Base-by-base conservation (phyloP, 208 protist genomes). In the Leishmania lainsoni region DNA sequence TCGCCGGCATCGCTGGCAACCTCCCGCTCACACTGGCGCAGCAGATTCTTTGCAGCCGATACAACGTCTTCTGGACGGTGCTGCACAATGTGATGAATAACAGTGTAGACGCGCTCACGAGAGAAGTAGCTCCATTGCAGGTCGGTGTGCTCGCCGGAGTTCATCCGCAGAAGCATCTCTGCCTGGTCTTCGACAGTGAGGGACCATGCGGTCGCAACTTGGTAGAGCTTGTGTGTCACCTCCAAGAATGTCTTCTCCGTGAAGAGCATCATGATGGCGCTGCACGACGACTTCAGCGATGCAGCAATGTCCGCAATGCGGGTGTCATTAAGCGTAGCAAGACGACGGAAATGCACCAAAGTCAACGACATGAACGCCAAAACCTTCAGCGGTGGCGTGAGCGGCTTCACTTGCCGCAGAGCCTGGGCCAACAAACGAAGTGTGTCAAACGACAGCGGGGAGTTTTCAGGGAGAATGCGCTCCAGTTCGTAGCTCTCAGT, bases 401-500 rank as follows among this genome's bases (percentile, higher is more conserved):
- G 80, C 9, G 78, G 49, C 69, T 78, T 84, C 26, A 89, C 77
- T 22, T 76, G 58, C n/a, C 75, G 75, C 76, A 96, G 83, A 58
- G 84, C 70, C 61, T 81, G 68, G 48, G 84, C 83, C 3, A 96
- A 79, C 48, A 82, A 77, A 9, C 73, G 76, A 12, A 96, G 86
- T 26, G 87, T 94, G 45, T 83, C 59, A 45, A 86, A 78, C 22
- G 81, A 87, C 6, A 93, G 69, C 49, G 87, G 85, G 51, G 83
- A 86, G 73, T 86, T 94, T 71, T 93, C 89, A 14, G 75, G 51
- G 17, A 90, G 86, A 59, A 95, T 80, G 70, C 93, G 89, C 82
- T 94, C 83, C 49, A 94, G 81, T 79, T 92, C 87, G 54, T 87
- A 79, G 77, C 89, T 89, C 68, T 93, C 86, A n/a, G 91, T 83